Evolutionary conservation across 163 green algal species (phyloP), one percentile per base, ranked within the genome.

Genomic region (Coccomyxa subellipsoidea): DNA sequence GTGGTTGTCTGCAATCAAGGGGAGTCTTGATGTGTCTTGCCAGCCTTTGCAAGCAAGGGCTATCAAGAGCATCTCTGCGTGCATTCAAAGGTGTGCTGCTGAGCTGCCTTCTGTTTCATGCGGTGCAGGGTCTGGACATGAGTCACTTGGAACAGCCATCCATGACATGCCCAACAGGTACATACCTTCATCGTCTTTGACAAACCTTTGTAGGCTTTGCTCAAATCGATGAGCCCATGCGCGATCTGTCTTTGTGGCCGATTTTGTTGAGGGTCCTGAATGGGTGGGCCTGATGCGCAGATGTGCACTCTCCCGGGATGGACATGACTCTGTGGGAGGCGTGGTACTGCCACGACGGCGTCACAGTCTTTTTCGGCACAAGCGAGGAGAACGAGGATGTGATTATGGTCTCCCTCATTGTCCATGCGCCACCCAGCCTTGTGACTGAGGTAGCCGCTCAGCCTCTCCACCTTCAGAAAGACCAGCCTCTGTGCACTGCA

Each of bases 341-440:
- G 34, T 66, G 37, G 54, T 72, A 59, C 34, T 69, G 34, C 54
- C 40, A 77, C 6, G 38, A 90, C 47, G 85, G 85, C 2, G 79
- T 90, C 54, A 80, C 87, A 7, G 82, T 90, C 29, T 90, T 89
- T 69, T 78, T 72, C 0, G 87, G 89, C 29, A 81, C 81, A 21
- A 72, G 82, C 72, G 12, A 70, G 7, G 79, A 87, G 36, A 83
- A 82, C 23, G 79, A 82, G 36, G 86, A 83, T 31, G 78, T 72
- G 29, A 53, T 88, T 36, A 85, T 88, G 81, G 38, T 77, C 12
- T 86, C 81, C 36, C 59, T 81, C 47, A 70, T 84, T 37, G 59
- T 88, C 66, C 81, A 81, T 7, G 82, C 81, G 66, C 77, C 84
- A 27, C 84, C 84, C n/a, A 21, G 25, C 38, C 69, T 81, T 18